Conservation (phyloP, 2,329 filamentous ascomycete species). For the Pseudogymnoascus sp. region DNA sequence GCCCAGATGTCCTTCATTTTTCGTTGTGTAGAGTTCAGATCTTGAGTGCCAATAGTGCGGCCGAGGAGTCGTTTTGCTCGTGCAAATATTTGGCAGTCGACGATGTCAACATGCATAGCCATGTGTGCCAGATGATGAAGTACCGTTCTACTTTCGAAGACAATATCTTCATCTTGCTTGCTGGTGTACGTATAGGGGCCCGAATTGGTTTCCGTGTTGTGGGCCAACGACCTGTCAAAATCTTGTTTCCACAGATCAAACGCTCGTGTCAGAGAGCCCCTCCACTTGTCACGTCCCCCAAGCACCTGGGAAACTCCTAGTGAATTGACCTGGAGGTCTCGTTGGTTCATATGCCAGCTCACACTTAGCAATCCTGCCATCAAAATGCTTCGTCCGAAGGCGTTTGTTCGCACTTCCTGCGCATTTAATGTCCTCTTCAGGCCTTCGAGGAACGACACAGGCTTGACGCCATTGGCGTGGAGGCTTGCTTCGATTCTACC, state of each 20-base stretch:
- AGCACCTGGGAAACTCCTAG: conserved; percentile 72
- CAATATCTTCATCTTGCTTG: conserved; percentile 58
- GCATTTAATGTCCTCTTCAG: conserved; percentile 82
- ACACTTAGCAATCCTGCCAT: conserved; percentile 93
- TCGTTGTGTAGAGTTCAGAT: conserved; percentile 70
- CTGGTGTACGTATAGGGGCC: conserved; percentile 49
- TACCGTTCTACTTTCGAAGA: conserved; percentile 83
- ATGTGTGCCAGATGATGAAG: conserved; percentile 93
- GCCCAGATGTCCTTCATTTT: conserved; percentile 89
- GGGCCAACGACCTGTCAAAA: conserved; percentile 69
- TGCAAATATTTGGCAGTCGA: conserved; percentile 96
- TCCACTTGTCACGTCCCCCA: conserved; percentile 87
- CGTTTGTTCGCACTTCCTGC: conserved; percentile 82
- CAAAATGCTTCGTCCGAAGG: conserved; percentile 84
- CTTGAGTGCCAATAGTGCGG: conserved; percentile 72
- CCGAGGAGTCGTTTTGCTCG: conserved; percentile 79
- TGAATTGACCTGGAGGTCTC: conserved; percentile 85
- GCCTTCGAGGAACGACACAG: conserved; percentile 81
- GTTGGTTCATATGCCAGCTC: conserved; percentile 95
- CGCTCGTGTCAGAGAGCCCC: conserved; percentile 72
- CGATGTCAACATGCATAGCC: conserved; percentile 94
- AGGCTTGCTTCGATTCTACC: conserved; percentile 75
- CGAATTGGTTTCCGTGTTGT: conserved; percentile 46
- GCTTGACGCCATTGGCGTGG: conserved; percentile 73
- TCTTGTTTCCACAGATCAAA: conserved; percentile 93